These are phyloP conservation scores for Colletotrichum sp. DNA, from an alignment of 2,329 filamentous ascomycete genomes.

Conservation along the genomic window DNA sequence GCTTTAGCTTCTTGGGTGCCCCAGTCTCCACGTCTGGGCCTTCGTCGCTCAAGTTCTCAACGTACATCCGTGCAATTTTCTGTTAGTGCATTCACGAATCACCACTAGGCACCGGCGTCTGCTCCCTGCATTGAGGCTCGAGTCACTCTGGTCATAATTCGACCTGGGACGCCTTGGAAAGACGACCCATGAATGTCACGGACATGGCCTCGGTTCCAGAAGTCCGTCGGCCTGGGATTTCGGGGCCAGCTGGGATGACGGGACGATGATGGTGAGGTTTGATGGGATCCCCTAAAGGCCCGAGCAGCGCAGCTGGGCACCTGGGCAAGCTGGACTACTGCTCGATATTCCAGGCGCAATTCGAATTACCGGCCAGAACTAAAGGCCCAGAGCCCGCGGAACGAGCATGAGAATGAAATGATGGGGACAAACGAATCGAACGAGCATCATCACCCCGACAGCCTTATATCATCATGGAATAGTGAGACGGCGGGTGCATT, in stretches of 20 bases:
- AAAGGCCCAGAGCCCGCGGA: background rate
- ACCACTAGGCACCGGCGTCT: background rate
- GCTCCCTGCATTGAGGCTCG: slow-evolving; percentile 18
- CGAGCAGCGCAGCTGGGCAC: background rate
- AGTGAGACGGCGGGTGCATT: slow-evolving; percentile 15
- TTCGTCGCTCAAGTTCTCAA: background rate
- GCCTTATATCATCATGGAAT: slow-evolving; percentile 14
- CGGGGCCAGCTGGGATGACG: background rate
- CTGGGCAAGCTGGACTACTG: background rate
- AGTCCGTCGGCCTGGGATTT: background rate
- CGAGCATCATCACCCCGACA: background rate
- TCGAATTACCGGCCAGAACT: background rate
- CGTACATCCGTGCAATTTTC: slow-evolving; percentile 12
- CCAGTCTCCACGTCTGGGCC: background rate
- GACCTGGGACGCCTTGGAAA: background rate
- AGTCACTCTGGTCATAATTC: background rate
- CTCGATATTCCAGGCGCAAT: background rate
- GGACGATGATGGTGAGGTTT: background rate
- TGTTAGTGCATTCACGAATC: slow-evolving; percentile 10
- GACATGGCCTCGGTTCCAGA: slow-evolving; percentile 7
- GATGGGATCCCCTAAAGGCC: background rate
- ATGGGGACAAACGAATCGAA: background rate
- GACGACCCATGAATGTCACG: background rate
- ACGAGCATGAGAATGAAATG: background rate
- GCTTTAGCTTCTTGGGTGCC: background rate